Evolutionary conservation across 1,284 basidiomycete genomes (phyloP).

Genomic region (Irpex sp.): DNA sequence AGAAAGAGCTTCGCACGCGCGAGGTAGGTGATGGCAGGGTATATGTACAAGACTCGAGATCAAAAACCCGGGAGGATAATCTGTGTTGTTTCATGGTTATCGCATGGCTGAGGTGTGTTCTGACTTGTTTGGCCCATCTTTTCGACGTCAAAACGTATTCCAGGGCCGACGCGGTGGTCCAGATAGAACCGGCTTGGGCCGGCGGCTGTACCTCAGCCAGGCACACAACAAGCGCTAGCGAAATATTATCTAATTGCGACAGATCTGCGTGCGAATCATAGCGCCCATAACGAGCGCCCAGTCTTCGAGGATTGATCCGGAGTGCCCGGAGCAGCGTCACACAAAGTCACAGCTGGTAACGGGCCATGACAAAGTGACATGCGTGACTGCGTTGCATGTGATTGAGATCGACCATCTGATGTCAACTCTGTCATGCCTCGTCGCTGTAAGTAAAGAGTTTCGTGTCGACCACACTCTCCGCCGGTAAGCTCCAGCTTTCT

Average conservation of each 20-base stretch:
- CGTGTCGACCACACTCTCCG: background rate
- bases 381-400: background rate
- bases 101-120: too few species aligned
- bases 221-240: too few species aligned
- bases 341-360: background rate
- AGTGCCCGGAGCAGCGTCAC: background rate
- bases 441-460: background rate
- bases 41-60: background rate
- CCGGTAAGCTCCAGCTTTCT: background rate
- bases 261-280: too few species aligned
- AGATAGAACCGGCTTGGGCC: too few species aligned
- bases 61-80: background rate
- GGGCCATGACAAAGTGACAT: background rate
- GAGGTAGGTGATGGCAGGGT: background rate
- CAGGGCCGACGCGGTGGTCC: too few species aligned
- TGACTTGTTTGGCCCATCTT: too few species aligned
- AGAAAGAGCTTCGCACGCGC: background rate
- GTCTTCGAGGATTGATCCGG: too few species aligned
- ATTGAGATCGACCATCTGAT: slow-evolving; percentile 1
- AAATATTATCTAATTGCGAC: too few species aligned
- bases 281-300: too few species aligned
- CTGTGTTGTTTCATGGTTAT: background rate
- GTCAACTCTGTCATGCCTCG: background rate
- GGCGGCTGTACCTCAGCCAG: too few species aligned
- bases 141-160: too few species aligned